Percentiles rank a stretch among this genome's conserved stretches.
These are phyloP conservation scores for Orychophragmus violaceus DNA, from an alignment of 345 rosid genomes.

Conservation along the genomic window DNA sequence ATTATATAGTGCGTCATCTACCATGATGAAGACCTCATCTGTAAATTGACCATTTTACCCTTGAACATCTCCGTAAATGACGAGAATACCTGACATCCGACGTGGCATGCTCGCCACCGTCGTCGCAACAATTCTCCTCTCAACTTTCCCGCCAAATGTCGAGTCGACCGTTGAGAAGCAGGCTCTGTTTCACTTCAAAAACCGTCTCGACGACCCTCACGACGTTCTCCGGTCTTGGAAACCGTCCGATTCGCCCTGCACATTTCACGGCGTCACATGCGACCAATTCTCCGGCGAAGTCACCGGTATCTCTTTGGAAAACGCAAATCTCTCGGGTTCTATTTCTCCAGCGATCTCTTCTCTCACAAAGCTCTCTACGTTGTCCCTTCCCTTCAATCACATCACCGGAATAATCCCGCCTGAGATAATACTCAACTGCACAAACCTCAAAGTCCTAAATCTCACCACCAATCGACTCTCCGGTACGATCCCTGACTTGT, in stretches of 20 bases:
- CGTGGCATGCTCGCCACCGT: not conserved
- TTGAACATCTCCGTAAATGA: constrained; percentile 1
- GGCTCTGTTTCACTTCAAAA: constrained; percentile 66
- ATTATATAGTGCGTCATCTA: not conserved
- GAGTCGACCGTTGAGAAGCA: constrained; percentile 39
- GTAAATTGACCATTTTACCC: not conserved
- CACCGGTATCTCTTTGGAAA: constrained; percentile 40
- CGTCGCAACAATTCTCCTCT: not conserved
- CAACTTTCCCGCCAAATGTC: constrained; percentile 34
- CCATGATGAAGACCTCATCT: not conserved
- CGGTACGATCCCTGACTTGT: constrained; percentile 62
- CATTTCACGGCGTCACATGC: constrained; percentile 56
- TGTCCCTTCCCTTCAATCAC: constrained; percentile 42
- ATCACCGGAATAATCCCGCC: constrained; percentile 57
- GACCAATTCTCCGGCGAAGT: constrained; percentile 43
- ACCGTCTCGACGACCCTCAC: constrained; percentile 50
- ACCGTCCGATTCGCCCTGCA: constrained; percentile 51
- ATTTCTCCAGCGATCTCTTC: constrained; percentile 54
- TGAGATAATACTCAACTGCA: constrained; percentile 41
- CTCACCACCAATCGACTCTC: constrained; percentile 45
- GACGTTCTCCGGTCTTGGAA: constrained; percentile 60
- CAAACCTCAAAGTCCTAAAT: constrained; percentile 51
- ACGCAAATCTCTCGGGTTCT: constrained; percentile 47
- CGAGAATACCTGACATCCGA: constrained; percentile 11
- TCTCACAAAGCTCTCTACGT: constrained; percentile 41